Base-by-base conservation (phyloP, 1,284 basidiomycete species). In the Ustilago loliicola region DNA sequence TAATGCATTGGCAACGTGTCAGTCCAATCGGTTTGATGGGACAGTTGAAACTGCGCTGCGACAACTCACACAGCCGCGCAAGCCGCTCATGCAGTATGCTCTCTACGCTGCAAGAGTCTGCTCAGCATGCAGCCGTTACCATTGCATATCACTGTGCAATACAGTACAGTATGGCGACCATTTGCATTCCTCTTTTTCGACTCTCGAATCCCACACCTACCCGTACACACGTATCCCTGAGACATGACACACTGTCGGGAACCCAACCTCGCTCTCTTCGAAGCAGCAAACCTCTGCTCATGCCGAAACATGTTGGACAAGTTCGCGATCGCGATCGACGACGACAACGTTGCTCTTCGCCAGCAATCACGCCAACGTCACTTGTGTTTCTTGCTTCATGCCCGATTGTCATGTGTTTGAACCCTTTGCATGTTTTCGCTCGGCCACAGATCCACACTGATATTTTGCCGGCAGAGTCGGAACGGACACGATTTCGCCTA, bases 321-420 rank as follows among this genome's bases (percentile, higher is more conserved):
- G 51, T 9, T n/a, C 13, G 34, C 27, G 50, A 21, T n/a, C 13
- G 34, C 27, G 50, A 30, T 51, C 50, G 45, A 47, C n/a, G 17
- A 8, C 11, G 32, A 55, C 23, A 9, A 23, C 19, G 6, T 21
- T 45, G 42, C 15, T 21, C n/a, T 7, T 40, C 38, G 38, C 38
- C 38, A 40, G 38, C 19, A 19, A n/a, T 15, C 11, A 40, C 19
- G 19, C 11, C 15, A 40, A 40, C 11, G 13, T 40, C 38, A 15
- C 38, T 40, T 40, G n/a, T n/a, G n/a, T n/a, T 8, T 45, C 42
- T 45, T 45, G 42, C 21, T 40, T n/a, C 53, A 55, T 55, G 53
- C 53, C 36, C 25, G 53, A 36, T 55, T 55, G 53, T 55, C 53
- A 55, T 17, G 53, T 36, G 23, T 34, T 17, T 55, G 15, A 40